Base-by-base conservation (phyloP, 306 rosid species). In the Sphenostylis stenocarpa region DNA sequence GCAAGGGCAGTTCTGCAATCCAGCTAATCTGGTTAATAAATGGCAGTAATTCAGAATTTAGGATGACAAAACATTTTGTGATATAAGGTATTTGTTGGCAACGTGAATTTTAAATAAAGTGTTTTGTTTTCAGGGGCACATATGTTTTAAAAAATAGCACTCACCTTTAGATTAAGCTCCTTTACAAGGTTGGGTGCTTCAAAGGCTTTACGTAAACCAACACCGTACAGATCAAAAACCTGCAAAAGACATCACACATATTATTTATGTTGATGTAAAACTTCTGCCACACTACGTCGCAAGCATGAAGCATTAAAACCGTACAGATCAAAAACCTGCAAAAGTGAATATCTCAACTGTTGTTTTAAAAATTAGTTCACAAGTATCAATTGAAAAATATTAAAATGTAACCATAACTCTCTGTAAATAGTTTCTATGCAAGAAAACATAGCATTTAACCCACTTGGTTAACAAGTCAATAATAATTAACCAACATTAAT, bases 161-260 rank as follows among this genome's bases (percentile, higher is more conserved):
- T 82, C 78, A 88, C 98, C 97, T 90, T 92, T 26, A 90, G 82
- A 78, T 87, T 67, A 71, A 95, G 97, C 71, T 87, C 95, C 84
- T 89, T 89, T 17, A 75, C 76, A 84, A 95, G 91, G 82, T 86
- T 95, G 55, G 97, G 91, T 36, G 98, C 80, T 21, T 83, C 55
- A 72, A 26, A 75, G 62, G 97, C 84, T 72, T 78, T 86, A 45
- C 93, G 91, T 41, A 78, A 85, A 80, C 98, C 98, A 77, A 95
- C 96, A 73, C 97, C 98, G 77, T 90, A 95, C 84, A 92, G 84
- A 90, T 95, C 98, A 84, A 90, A 92, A 82, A 95, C 97, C 98
- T 95, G 88, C 51, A 72, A 44, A 84, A 77, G 53, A 82, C 43
- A 77, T 45, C 24, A 64, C 20, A 41, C 1, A 26, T 29, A 26